These are phyloP conservation scores for Xylariomycetidae sp. DNA, from an alignment of 2,329 filamentous ascomycete genomes.

Conservation along the genomic window DNA sequence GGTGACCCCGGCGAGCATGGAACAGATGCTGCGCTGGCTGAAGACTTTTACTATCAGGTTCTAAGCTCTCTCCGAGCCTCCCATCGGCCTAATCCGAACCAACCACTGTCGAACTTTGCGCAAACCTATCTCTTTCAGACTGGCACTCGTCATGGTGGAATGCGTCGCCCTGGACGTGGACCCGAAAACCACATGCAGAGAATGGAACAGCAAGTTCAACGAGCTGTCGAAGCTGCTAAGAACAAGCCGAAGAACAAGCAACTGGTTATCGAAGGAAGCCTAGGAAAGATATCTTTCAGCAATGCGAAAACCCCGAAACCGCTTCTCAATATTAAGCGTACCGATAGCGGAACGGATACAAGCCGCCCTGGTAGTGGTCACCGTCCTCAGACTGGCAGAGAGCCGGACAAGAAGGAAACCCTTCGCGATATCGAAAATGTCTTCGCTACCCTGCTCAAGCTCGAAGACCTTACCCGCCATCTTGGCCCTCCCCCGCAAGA, in stretches of 20 bases:
- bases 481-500: constrained; percentile 63
- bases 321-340: constrained; percentile 88
- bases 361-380: constrained; percentile 49
- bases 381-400: constrained; percentile 24
- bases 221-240: constrained; percentile 95
- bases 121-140: constrained; percentile 98
- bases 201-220: constrained; percentile 98
- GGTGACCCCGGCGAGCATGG: constrained; percentile 79
- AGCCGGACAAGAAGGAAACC: constrained; percentile 71
- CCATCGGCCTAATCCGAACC: constrained; percentile 83
- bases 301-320: constrained; percentile 97
- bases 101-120: constrained; percentile 91
- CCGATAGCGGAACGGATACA: constrained; percentile 60
- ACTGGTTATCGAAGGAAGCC: constrained; percentile 88
- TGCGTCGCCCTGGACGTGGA: constrained; percentile 70
- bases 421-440: constrained; percentile 84
- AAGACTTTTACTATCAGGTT: constrained; percentile 99
- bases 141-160: constrained; percentile 72
- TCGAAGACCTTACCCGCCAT: constrained; percentile 87
- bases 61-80: constrained; percentile 90
- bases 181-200: constrained; percentile 97
- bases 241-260: constrained; percentile 97
- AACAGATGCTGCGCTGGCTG: constrained; percentile 73
- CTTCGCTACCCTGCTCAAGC: constrained; percentile 82
- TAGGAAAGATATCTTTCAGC: constrained; percentile 98